Conservation (phyloP, 257 asterid genomes). For the Solanum pinnatisectum region DNA sequence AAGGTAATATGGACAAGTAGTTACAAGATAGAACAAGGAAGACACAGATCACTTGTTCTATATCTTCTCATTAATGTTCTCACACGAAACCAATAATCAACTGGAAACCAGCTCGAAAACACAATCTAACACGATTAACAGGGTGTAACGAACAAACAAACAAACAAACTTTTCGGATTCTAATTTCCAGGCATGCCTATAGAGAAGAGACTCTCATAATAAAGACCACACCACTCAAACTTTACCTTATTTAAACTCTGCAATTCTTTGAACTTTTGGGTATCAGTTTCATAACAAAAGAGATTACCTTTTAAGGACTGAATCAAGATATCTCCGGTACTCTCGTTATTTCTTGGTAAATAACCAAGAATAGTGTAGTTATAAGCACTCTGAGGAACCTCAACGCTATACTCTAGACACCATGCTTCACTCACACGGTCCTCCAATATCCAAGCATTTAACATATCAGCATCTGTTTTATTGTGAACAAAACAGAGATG, state of each 20-base stretch:
- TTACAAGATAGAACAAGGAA: background rate
- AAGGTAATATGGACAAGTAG: background rate
- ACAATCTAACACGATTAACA: background rate
- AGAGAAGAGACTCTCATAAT: background rate
- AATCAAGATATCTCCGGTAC: background rate
- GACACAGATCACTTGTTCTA: background rate
- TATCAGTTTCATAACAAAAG: background rate
- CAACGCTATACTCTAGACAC: background rate
- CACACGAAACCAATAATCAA: background rate
- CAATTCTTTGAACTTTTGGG: background rate
- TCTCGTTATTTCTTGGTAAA: background rate
- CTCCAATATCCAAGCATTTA: background rate
- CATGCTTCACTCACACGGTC: background rate
- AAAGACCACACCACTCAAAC: background rate
- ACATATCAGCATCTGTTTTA: background rate
- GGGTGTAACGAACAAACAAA: background rate
- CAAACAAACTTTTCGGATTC: background rate
- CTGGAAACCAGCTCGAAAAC: background rate
- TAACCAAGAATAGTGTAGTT: background rate
- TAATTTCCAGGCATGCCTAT: background rate
- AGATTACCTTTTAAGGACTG: background rate
- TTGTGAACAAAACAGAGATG: background rate
- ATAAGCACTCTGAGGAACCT: background rate
- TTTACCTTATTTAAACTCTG: background rate
- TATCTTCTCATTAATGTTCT: background rate